Evolutionary conservation across 2,329 filamentous ascomycete genomes (phyloP), one percentile per base, ranked within the genome.

Genomic region (Fusarium robinianum): DNA sequence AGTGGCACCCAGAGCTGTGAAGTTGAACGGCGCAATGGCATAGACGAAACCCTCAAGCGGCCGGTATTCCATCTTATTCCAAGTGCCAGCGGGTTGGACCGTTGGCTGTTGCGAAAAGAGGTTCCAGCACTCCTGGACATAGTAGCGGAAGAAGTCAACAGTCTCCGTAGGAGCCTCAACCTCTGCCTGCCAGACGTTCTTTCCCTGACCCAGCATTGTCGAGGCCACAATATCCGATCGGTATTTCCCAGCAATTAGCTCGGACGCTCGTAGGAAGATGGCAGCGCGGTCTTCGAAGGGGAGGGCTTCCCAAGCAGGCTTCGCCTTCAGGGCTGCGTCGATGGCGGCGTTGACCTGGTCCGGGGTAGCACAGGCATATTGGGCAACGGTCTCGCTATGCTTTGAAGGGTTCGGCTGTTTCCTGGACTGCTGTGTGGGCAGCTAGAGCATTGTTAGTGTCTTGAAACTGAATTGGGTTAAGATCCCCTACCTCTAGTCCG

Each of bases 11-110:
- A 96, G 95, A 49, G 91, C 91, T n/a, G 90, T 96, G 72, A 96
- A 96, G 75, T 96, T 96, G 79, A 96, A 96, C 24, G 91, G 91
- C 34, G 85, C 88, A 58, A 96, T 83, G 23, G 90, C 90, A 67
- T 96, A 96, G 50, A 96, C 89, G 68, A 96, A 96, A 10, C 91
- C 91, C 68, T 96, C 91, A 3, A 96, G 80, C 8, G 91, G 85
- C 14, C 59, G 51, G 49, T 67, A 69, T 5, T 46, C 61, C 39
- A 58, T 59, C 21, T 55, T 51, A 3, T 31, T 31, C 29, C 29
- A 31, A 10, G 10, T 18, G 2, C 29, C 29, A 15, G n/a, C 8
- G 8, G 29, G 5, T 15, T 31, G 12, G 11, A 12, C 12, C 3
- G 29, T 16, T 10, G 29, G 29, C 15, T 31, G 29, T 16, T 31